phyloP scores from a whole-genome alignment of 345 rosid genomes.

The Gossypium raimondii region DNA sequence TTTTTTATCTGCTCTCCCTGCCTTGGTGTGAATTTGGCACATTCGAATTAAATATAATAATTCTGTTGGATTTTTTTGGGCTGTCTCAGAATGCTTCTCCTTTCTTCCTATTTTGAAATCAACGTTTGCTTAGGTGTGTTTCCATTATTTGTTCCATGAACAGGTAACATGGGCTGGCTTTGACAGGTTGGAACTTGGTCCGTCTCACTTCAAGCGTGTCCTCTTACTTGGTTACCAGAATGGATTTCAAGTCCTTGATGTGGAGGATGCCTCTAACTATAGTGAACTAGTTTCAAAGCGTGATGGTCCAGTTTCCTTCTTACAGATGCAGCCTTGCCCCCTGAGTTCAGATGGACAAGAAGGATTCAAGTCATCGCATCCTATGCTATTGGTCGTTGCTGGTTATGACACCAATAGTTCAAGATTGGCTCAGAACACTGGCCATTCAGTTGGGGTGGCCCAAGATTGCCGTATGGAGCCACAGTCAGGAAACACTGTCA shows the following conservation, averaged over 20 bases:
- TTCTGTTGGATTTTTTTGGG: not conserved
- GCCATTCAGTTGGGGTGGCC: conserved; percentile 37
- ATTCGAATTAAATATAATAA: not conserved
- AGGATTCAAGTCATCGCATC: conserved; percentile 70
- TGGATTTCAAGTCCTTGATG: conserved; percentile 97
- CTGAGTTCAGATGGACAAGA: conserved; percentile 46
- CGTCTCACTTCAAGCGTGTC: conserved; percentile 50
- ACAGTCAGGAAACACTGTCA: conserved; percentile 43
- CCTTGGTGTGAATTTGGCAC: not conserved
- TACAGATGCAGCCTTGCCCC: conserved; percentile 86
- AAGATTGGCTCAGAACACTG: conserved; percentile 35
- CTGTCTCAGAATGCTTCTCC: not conserved
- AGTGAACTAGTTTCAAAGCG: conserved; percentile 75
- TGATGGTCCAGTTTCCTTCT: conserved; percentile 88
- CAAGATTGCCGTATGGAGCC: conserved; percentile 51
- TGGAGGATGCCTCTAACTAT: conserved; percentile 84
- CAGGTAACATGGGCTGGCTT: conserved; percentile 99
- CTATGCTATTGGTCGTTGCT: conserved; percentile 75
- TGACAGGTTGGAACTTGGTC: conserved; percentile 74
- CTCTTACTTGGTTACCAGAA: conserved; percentile 93
- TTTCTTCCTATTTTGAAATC: conserved; percentile 8
- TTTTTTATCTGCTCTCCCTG: not conserved
- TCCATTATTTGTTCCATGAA: not conserved
- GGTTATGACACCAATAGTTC: conserved; percentile 53
- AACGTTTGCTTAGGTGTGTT: not conserved